Evolutionary conservation across 805 yeast genomes (phyloP).

Genomic region (Candida patagonica): DNA sequence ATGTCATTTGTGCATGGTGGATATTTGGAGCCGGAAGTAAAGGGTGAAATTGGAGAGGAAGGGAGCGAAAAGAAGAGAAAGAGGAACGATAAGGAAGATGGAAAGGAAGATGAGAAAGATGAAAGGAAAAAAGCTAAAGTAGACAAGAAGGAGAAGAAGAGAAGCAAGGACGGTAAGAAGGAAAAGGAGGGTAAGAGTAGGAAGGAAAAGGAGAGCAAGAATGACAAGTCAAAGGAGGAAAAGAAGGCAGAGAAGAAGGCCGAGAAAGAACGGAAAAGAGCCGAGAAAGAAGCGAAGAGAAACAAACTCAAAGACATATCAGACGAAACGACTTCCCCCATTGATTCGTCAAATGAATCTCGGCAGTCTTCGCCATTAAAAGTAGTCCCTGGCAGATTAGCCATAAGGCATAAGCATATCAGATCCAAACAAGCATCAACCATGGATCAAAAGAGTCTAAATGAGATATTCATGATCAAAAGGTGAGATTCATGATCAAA

Average conservation of each 20-base stretch:
- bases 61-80: conserved; percentile 21
- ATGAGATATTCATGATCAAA: conserved; percentile 83
- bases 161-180: conserved; percentile 24
- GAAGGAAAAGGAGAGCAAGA: conserved; percentile 23
- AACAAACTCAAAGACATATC: conserved; percentile 26
- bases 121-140: conserved; percentile 25
- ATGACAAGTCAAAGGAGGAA: conserved; percentile 22
- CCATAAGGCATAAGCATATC: conserved; percentile 81
- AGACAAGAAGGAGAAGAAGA: conserved; percentile 23
- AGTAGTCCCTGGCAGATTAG: conserved; percentile 42
- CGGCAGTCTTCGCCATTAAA: conserved; percentile 9
- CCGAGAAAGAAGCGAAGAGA: conserved; percentile 22
- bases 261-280: too few species aligned
- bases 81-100: conserved; percentile 22
- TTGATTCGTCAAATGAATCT: conserved; percentile 20
- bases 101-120: conserved; percentile 21
- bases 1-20: conserved; percentile 82
- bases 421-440: conserved; percentile 87
- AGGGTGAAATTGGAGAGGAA: conserved; percentile 27
- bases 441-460: conserved; percentile 77
- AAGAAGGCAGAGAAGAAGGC: conserved; percentile 22
- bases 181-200: conserved; percentile 25
- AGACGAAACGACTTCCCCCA: conserved; percentile 4
- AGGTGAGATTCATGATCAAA: conserved; percentile 1
- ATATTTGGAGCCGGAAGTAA: conserved; percentile 79